Conservation (phyloP, 176 grass and related monocot genomes). For the Avena insularis region DNA sequence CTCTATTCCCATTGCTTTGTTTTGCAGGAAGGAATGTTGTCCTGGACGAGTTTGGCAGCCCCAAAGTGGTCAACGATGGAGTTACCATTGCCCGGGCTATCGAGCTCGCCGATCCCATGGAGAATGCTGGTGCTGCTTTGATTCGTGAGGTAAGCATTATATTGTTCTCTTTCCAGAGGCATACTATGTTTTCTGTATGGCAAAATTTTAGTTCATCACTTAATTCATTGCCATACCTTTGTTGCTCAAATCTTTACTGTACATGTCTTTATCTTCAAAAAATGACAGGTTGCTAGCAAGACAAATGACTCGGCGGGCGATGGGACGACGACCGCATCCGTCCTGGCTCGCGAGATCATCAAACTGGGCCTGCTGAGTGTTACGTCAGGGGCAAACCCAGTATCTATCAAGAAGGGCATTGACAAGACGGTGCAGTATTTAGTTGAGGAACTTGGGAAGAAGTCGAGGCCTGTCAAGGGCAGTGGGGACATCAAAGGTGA, state of each 20-base stretch:
- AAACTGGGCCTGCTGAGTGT: conserved; percentile 80
- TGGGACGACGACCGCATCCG: conserved; percentile 88
- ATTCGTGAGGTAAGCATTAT: conserved; percentile 73
- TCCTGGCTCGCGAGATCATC: conserved; percentile 91
- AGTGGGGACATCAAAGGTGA: conserved; percentile 84
- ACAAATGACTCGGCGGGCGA: conserved; percentile 92
- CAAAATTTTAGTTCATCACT: background rate
- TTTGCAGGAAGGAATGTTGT: conserved; percentile 88
- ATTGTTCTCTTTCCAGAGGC: background rate
- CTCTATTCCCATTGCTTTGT: background rate
- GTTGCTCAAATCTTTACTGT: background rate
- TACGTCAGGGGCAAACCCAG: conserved; percentile 89
- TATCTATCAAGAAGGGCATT: conserved; percentile 90
- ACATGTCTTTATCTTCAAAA: background rate
- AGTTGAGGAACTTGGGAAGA: conserved; percentile 82
- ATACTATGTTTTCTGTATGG: background rate
- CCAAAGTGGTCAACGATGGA: conserved; percentile 91
- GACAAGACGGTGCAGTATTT: conserved; percentile 85
- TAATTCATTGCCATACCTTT: background rate
- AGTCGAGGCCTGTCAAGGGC: conserved; percentile 78
- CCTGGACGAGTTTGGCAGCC: conserved; percentile 87
- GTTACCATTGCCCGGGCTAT: conserved; percentile 90
- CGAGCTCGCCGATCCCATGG: conserved; percentile 91
- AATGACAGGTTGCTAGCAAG: conserved; percentile 86
- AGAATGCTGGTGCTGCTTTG: conserved; percentile 87